These are phyloP conservation scores for Picea abies DNA, from an alignment of 83 land plant genomes.

Conservation along the genomic window DNA sequence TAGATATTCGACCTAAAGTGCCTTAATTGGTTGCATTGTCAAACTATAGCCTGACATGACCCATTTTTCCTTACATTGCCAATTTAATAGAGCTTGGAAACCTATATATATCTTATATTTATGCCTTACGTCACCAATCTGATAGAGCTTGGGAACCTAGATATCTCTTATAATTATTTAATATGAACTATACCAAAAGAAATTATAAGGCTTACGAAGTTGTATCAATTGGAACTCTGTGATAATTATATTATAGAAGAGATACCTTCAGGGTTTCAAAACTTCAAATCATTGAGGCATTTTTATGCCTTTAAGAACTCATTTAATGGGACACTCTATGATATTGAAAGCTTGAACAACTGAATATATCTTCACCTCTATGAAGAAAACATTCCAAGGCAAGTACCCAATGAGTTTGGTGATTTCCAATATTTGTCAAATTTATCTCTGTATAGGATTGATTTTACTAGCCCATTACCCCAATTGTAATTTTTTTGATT, in stretches of 20 bases:
- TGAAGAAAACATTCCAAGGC: slow-evolving; percentile 50
- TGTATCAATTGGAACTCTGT: slow-evolving; percentile 53
- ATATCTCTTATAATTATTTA: too few species aligned
- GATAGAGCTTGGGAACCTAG: too few species aligned
- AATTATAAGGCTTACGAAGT: too few species aligned
- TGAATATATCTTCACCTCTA: slow-evolving; percentile 45
- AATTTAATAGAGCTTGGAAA: slow-evolving; percentile 50
- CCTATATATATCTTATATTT: slow-evolving; percentile 57
- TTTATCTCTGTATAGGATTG: slow-evolving; percentile 49
- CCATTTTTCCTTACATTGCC: slow-evolving; percentile 43
- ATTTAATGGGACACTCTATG: slow-evolving; percentile 38
- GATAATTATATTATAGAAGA: slow-evolving; percentile 55
- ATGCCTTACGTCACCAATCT: too few species aligned
- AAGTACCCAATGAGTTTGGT: slow-evolving; percentile 53
- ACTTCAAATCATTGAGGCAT: background rate
- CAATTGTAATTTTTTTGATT: slow-evolving; percentile 49
- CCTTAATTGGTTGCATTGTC: slow-evolving; percentile 35
- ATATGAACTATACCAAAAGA: too few species aligned
- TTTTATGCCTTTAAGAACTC: slow-evolving; percentile 51
- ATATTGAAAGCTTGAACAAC: slow-evolving; percentile 32
- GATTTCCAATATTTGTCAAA: slow-evolving; percentile 41
- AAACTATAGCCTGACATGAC: slow-evolving; percentile 38
- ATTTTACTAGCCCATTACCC: slow-evolving; percentile 46
- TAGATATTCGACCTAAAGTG: slow-evolving; percentile 30
- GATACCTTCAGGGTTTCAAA: slow-evolving; percentile 54